Conservation (phyloP, 768 basidiomycete species). For the Collybia mongolica region DNA sequence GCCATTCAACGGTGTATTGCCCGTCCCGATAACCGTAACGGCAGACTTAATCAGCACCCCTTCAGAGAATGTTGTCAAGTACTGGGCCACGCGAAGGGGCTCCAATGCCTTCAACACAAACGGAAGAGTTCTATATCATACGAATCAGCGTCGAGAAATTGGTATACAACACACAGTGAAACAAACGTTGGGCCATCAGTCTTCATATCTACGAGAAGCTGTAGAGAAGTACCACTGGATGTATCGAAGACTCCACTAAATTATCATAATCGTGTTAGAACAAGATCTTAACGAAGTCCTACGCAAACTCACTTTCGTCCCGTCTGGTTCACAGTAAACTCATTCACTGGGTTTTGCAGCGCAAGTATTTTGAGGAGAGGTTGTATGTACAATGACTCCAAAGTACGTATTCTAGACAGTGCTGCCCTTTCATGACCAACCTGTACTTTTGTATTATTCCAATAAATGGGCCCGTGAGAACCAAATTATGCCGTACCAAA, state of each 20-base stretch:
- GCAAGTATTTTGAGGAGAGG: constrained; percentile 41
- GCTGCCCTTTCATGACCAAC: constrained; percentile 46
- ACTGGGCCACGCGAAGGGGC: constrained; percentile 42
- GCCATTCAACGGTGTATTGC: constrained; percentile 47
- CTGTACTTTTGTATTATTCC: constrained; percentile 19
- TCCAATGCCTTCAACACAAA: constrained; percentile 41
- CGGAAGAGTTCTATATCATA: constrained; percentile 33
- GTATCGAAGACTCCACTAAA: constrained; percentile 52
- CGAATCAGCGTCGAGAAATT: background rate
- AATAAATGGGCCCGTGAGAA: background rate
- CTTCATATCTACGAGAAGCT: constrained; percentile 53
- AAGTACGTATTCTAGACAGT: constrained; percentile 39
- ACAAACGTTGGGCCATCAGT: constrained; percentile 46
- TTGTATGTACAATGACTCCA: constrained; percentile 47
- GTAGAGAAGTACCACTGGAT: constrained; percentile 35
- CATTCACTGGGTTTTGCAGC: constrained; percentile 37
- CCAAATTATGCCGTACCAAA: constrained; percentile 26
- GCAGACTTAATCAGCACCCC: constrained; percentile 33
- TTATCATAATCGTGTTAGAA: no score
- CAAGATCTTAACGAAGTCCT: no score
- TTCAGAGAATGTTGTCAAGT: constrained; percentile 44
- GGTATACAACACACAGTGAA: background rate
- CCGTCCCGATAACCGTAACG: constrained; percentile 48
- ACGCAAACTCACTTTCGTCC: constrained; percentile 33
- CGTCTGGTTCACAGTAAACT: constrained; percentile 40